These are phyloP conservation scores for Leccinum variicolor DNA, from an alignment of 768 basidiomycete genomes.

Conservation along the genomic window DNA sequence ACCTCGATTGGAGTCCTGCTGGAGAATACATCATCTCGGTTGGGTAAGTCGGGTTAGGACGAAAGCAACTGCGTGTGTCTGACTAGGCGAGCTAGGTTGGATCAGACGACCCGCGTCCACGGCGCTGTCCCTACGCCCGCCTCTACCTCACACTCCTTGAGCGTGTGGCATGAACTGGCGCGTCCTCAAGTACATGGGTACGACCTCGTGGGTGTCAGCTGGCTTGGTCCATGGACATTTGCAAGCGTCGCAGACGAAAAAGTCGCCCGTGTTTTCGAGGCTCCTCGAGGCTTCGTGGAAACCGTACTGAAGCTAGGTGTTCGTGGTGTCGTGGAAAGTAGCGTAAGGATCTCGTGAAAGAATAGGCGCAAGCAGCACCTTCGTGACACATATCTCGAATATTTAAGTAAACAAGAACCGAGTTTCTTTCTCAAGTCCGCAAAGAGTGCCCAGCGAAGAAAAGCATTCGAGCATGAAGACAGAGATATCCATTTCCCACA, in stretches of 20 bases:
- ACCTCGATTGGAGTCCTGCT: conserved; percentile 81
- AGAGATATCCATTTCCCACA: not conserved
- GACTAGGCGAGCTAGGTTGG: conserved; percentile 50
- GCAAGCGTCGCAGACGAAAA: conserved; percentile 96
- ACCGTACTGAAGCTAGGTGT: conserved; percentile 51
- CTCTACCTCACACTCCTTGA: conserved; percentile 7
- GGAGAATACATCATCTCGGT: conserved; percentile 86
- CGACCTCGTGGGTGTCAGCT: conserved; percentile 78
- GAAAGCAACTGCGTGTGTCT: not conserved
- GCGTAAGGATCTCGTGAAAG: conserved; percentile 36
- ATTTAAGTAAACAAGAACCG: not conserved
- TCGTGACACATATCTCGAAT: no score
- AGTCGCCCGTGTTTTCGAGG: conserved; percentile 90
- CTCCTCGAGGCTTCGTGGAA: conserved; percentile 76
- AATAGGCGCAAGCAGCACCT: not conserved
- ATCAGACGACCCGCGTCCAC: conserved; percentile 92
- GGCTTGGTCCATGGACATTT: conserved; percentile 74
- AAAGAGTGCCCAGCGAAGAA: conserved; percentile 2
- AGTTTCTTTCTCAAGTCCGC: not conserved
- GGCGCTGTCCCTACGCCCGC: conserved; percentile 42
- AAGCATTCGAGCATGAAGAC: conserved; percentile 1
- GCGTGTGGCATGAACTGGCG: conserved; percentile 80
- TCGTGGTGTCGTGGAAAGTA: conserved; percentile 44
- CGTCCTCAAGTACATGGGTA: conserved; percentile 98
- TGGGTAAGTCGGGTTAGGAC: conserved; percentile 48